Percentiles rank a stretch among this genome's conserved stretches.
phyloP scores from a whole-genome alignment of 2,329 filamentous ascomycete species.

The Drechslera avenae region DNA sequence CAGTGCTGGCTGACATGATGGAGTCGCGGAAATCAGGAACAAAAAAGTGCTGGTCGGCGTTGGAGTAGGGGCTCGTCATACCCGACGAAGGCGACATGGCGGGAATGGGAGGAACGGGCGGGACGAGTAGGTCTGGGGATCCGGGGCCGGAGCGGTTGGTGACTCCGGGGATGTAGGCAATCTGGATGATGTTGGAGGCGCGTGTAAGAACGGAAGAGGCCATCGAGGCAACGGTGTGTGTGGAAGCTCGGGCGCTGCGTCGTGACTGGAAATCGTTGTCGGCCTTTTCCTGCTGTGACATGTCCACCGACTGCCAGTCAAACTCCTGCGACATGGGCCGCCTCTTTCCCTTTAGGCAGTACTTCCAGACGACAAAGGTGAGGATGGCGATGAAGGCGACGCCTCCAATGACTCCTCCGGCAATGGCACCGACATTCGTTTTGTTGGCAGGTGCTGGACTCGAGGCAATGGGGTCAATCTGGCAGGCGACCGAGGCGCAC shows the following conservation, averaged over 20 bases:
- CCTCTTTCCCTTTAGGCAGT: conserved; percentile 81
- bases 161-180: conserved; percentile 97
- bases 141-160: conserved; percentile 86
- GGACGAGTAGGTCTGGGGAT: conserved; percentile 80
- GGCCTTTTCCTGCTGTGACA: conserved; percentile 61
- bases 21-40: conserved; percentile 91
- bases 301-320: conserved; percentile 60
- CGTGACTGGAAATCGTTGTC: conserved; percentile 62
- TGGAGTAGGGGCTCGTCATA: conserved; percentile 62
- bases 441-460: conserved; percentile 31
- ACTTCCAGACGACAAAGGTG: conserved; percentile 84
- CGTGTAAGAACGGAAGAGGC: conserved; percentile 94
- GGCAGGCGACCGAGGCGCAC: conserved; percentile 65
- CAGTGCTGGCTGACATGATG: conserved; percentile 79
- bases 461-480: conserved; percentile 44
- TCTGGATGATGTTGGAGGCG: conserved; percentile 98
- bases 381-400: conserved; percentile 74
- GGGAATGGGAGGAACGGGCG: conserved; percentile 93
- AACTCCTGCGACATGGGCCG: conserved; percentile 60
- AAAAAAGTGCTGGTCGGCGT: conserved; percentile 83
- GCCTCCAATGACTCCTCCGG: conserved; percentile 87
- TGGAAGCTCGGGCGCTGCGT: conserved; percentile 71
- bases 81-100: conserved; percentile 61
- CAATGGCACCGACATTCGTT: conserved; percentile 81
- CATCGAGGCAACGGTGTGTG: conserved; percentile 86